A percentile compares a stretch with the other conserved stretches of the same genome.
Evolutionary conservation across 768 basidiomycete genomes (phyloP).

Genomic region (Gymnopilus junonius): DNA sequence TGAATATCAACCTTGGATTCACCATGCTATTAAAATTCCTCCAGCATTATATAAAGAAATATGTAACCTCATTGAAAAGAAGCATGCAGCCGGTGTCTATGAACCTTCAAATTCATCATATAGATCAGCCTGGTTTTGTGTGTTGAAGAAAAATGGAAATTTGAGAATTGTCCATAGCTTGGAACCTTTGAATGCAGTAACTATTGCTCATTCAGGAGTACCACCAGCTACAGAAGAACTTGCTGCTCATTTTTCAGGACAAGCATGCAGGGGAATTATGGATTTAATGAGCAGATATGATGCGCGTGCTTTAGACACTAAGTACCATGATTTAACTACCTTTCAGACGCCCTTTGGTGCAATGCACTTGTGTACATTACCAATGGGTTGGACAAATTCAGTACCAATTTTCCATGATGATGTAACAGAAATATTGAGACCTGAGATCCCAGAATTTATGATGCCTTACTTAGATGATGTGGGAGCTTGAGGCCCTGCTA

Average conservation of each 20-base stretch:
- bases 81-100: too few species aligned
- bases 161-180: background rate
- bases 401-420: conserved; percentile 20
- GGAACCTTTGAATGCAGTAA: too few species aligned
- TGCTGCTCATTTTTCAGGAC: conserved; percentile 35
- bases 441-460: background rate
- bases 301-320: conserved; percentile 28
- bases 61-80: too few species aligned
- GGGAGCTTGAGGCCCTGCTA: background rate
- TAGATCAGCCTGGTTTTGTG: too few species aligned
- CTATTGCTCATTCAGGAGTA: too few species aligned
- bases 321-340: conserved; percentile 39
- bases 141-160: too few species aligned
- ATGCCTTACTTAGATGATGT: background rate
- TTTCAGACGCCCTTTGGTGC: conserved; percentile 40
- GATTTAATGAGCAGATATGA: conserved; percentile 43
- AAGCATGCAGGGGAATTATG: conserved; percentile 30
- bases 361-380: conserved; percentile 30
- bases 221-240: conserved; percentile 22
- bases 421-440: conserved; percentile 10
- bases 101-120: too few species aligned
- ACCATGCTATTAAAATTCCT: too few species aligned
- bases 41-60: too few species aligned
- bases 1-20: too few species aligned
- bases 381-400: conserved; percentile 35